A percentile compares a stretch with the other conserved stretches of the same genome.
Conservation (phyloP, 1,284 basidiomycete genomes). For the Fomitopsis palustris region DNA sequence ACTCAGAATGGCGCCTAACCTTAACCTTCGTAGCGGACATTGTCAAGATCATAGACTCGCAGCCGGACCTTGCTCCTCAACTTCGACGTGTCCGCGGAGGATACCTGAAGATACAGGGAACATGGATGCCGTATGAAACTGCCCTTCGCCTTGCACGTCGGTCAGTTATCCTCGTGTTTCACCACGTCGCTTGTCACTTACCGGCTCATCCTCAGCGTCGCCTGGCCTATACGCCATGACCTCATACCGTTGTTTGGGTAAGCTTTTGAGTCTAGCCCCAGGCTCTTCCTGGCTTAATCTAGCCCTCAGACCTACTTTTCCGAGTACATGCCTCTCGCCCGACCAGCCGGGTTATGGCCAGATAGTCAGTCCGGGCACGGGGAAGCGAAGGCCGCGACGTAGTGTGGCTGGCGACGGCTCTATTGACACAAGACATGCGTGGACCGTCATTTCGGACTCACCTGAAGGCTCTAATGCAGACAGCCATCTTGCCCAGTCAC, state of each 20-base stretch:
- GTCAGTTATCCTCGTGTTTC: slow-evolving; percentile 37
- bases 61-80: slow-evolving; percentile 76
- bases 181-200: slow-evolving; percentile 15
- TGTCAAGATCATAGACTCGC: slow-evolving; percentile 85
- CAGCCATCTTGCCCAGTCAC: slow-evolving; percentile 13
- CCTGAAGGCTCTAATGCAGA: slow-evolving; percentile 6
- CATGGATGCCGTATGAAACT: slow-evolving; percentile 88
- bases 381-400: slow-evolving; percentile 59
- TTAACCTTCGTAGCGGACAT: slow-evolving; percentile 63
- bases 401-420: slow-evolving; percentile 27
- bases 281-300: background rate
- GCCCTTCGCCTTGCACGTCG: slow-evolving; percentile 73
- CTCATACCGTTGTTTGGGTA: slow-evolving; percentile 82
- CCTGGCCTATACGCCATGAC: slow-evolving; percentile 85
- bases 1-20: background rate
- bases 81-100: slow-evolving; percentile 81
- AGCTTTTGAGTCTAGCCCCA: slow-evolving; percentile 12
- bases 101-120: slow-evolving; percentile 85
- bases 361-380: slow-evolving; percentile 60
- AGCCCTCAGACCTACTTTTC: slow-evolving; percentile 53
- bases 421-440: slow-evolving; percentile 20
- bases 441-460: slow-evolving; percentile 21
- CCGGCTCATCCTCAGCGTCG: slow-evolving; percentile 50
- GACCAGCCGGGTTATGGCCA: slow-evolving; percentile 82
- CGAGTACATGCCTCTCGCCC: slow-evolving; percentile 72